A percentile compares a stretch with the other conserved stretches of the same genome.
phyloP scores from a whole-genome alignment of 2,329 filamentous ascomycete species.

The Macrophomina tecta region DNA sequence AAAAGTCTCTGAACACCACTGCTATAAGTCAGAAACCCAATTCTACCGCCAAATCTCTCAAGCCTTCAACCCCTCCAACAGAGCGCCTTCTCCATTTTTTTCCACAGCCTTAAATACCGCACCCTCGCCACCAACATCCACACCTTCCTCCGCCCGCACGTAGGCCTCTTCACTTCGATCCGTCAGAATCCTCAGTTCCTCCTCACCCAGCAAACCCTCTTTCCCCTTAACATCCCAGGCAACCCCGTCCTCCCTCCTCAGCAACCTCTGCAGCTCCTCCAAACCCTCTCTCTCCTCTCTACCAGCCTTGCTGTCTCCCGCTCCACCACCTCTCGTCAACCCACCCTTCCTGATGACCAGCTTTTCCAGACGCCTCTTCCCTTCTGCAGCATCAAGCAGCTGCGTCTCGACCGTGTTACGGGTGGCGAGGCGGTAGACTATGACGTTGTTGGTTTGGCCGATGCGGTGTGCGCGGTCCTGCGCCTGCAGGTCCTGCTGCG shows the following conservation, averaged over 20 bases:
- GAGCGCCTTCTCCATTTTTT: slow-evolving; percentile 66
- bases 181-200: slow-evolving; percentile 78
- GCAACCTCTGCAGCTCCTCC: slow-evolving; percentile 54
- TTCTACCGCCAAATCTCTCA: no score
- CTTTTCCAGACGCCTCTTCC: slow-evolving; percentile 90
- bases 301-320: slow-evolving; percentile 53
- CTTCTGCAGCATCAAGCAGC: slow-evolving; percentile 84
- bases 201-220: slow-evolving; percentile 70
- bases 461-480: slow-evolving; percentile 96
- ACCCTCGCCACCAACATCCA: slow-evolving; percentile 70
- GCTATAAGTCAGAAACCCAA: no score
- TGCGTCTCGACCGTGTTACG: slow-evolving; percentile 91
- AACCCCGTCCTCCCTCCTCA: slow-evolving; percentile 70
- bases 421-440: slow-evolving; percentile 92
- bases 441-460: slow-evolving; percentile 87
- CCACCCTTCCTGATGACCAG: slow-evolving; percentile 91
- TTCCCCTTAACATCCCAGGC: slow-evolving; percentile 59
- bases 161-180: slow-evolving; percentile 75
- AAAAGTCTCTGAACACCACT: no score
- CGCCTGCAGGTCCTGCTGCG: slow-evolving; percentile 94
- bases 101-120: slow-evolving; percentile 76
- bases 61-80: slow-evolving; percentile 56
- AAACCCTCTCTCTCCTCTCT: slow-evolving; percentile 51
- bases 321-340: slow-evolving; percentile 54
- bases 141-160: slow-evolving; percentile 76